phyloP scores from a whole-genome alignment of 1,284 basidiomycete genomes.

The Fomes fomentarius region DNA sequence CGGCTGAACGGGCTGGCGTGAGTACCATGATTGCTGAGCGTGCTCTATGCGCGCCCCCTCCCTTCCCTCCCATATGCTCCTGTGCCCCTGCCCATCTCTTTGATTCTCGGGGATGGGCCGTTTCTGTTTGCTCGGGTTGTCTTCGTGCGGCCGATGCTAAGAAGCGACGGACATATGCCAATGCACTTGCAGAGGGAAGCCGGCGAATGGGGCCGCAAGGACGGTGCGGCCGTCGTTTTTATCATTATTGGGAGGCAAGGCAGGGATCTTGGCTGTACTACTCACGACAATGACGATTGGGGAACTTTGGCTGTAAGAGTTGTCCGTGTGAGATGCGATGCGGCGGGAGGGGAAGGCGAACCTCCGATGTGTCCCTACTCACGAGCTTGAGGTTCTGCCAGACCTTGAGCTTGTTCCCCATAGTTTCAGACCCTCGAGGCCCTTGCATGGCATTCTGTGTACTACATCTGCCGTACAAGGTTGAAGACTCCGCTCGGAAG shows the following conservation, averaged over 20 bases:
- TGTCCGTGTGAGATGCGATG: not conserved
- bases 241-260: not conserved
- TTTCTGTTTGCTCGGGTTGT: not conserved
- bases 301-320: not conserved
- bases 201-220: not conserved
- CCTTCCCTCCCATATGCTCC: not conserved
- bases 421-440: too few species aligned
- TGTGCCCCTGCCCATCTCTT: not conserved
- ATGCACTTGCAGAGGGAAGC: not conserved
- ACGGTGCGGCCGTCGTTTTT: not conserved
- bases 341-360: too few species aligned
- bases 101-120: not conserved
- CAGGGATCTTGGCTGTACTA: not conserved
- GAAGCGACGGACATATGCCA: not conserved
- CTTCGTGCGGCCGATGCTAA: not conserved
- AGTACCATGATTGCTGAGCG: slow-evolving; percentile 8
- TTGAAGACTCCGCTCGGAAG: too few species aligned
- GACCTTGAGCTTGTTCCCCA: too few species aligned
- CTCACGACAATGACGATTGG: not conserved
- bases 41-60: too few species aligned
- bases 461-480: too few species aligned
- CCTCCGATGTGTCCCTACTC: too few species aligned
- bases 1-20: slow-evolving; percentile 46
- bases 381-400: too few species aligned
- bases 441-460: too few species aligned